A percentile compares a stretch with the other conserved stretches of the same genome.
Conservation (phyloP, 805 yeast genomes). For the Novakomyces olei region DNA sequence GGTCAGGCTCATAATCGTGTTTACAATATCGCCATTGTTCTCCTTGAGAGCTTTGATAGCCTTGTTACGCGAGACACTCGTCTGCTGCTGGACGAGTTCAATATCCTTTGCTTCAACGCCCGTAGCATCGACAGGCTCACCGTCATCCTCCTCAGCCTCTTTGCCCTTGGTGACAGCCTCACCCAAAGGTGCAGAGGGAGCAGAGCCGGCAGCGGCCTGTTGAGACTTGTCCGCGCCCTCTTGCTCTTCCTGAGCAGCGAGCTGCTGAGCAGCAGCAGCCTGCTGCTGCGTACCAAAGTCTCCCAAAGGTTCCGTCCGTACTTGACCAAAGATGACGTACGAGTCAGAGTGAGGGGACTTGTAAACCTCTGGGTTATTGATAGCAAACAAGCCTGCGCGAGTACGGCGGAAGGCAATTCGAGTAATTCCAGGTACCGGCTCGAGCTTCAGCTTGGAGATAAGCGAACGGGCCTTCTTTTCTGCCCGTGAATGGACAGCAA, state of each 20-base stretch:
- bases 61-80: conserved; percentile 69
- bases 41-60: conserved; percentile 78
- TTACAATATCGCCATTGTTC: conserved; percentile 26
- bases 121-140: conserved; percentile 59
- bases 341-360: conserved; percentile 75
- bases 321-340: conserved; percentile 93
- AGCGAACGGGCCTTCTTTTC: conserved; percentile 90
- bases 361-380: conserved; percentile 88
- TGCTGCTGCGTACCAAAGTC: conserved; percentile 72
- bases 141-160: conserved; percentile 36
- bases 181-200: conserved; percentile 12
- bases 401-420: conserved; percentile 70
- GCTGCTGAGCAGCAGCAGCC: conserved; percentile 42
- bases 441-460: conserved; percentile 70
- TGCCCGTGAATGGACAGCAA: conserved; percentile 62
- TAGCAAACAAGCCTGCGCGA: conserved; percentile 57
- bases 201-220: conserved; percentile 24
- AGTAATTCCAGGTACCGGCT: conserved; percentile 74
- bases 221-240: conserved; percentile 17
- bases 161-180: conserved; percentile 15
- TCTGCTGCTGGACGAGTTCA: conserved; percentile 73
- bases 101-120: conserved; percentile 70
- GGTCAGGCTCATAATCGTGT: conserved; percentile 3
- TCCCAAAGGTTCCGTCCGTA: conserved; percentile 87
- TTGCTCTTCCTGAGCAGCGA: conserved; percentile 18